Evolutionary conservation across 176 grass and related monocot species (phyloP), one percentile per base, ranked within the genome.

Genomic region (Musa schizocarpa): DNA sequence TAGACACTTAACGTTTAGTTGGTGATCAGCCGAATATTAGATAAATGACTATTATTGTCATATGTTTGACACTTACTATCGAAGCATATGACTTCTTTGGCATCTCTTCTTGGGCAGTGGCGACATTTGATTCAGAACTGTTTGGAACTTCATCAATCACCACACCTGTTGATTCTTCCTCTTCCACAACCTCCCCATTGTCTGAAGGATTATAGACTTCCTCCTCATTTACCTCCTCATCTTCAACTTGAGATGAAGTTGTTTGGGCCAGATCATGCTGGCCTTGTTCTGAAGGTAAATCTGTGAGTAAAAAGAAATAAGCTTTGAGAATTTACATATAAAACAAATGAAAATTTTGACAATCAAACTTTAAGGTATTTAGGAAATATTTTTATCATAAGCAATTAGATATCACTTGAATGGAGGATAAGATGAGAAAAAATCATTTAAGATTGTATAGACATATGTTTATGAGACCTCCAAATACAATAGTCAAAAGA

Each of bases 11-110:
- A 43, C 34, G 2, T 26, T 24, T 65, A 23, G 24, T 25, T 65
- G 63, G 9, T 26, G 63, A 5, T 27, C 22, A 65, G 24, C 63
- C 23, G 13, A 65, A 65, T 12, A 9, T 65, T 27, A 10, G 23
- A 65, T 65, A 11, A 16, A 63, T 63, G 20, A 4, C 8, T 20
- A 3, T 23, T 54, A 75, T 16, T 29, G 17, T 17, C 13, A 56
- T 19, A 48, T 58, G 27, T 43, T 11, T 2, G 21, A 81, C 68
- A 87, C 90, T 14, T 91, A 98, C 94, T 81, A 98, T 98, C 19
- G 90, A 98, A 81, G 94, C 94, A 75, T 98, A 98, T 0, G 88
- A 92, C 82, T 96, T 96, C 77, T 92, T 89, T 74, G 88, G 86
- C 14, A 82, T 85, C 76, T 87, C 82, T 21, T 96, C 86, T n/a